Percentiles rank a stretch among this genome's conserved stretches.
Conservation (phyloP, 2,329 filamentous ascomycete genomes). For the Colletotrichum sp. region DNA sequence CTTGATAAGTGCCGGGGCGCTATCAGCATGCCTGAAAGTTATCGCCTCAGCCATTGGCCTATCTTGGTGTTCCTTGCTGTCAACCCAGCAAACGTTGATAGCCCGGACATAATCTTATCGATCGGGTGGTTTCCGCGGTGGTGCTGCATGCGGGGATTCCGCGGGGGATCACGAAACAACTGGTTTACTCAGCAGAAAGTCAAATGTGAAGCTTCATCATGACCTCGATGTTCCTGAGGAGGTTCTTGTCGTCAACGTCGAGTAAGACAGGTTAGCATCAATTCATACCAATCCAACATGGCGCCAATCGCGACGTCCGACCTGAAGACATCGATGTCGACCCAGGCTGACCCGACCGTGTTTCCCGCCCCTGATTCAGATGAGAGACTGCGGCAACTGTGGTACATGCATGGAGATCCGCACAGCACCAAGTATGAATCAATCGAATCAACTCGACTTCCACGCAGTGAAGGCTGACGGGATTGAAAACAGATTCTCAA, state of each 20-base stretch:
- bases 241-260: accelerated
- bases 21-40: not conserved
- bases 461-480: not conserved
- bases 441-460: not conserved
- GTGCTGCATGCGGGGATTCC: not conserved
- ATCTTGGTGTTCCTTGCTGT: not conserved
- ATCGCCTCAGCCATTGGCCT: not conserved
- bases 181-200: not conserved
- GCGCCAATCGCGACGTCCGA: conserved; percentile 3
- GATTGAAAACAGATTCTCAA: not conserved
- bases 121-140: not conserved
- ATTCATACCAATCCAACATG: not conserved
- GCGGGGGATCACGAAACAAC: not conserved
- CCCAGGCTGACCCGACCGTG: not conserved
- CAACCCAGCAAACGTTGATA: not conserved
- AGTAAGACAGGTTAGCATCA: not conserved
- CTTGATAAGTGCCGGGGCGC: not conserved
- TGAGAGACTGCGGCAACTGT: not conserved
- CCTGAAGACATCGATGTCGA: not conserved
- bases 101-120: not conserved
- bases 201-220: not conserved
- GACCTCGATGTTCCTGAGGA: not conserved
- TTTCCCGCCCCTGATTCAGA: not conserved
- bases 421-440: not conserved
- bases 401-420: conserved; percentile 2